Conservation (phyloP, 345 rosid species). For the Syzygium aromaticum region DNA sequence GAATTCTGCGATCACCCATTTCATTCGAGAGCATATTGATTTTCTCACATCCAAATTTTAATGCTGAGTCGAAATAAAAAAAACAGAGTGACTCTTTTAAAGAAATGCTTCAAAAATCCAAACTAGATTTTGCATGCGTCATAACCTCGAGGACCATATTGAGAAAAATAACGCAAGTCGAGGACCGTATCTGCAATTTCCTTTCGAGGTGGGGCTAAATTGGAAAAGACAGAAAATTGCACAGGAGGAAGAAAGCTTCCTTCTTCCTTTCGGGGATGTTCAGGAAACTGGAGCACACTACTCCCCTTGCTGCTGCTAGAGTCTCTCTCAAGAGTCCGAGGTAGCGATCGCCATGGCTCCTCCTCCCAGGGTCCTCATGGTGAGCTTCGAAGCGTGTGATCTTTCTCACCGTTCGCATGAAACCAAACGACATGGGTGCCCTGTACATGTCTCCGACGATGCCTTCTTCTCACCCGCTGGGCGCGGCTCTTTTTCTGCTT, state of each 20-base stretch:
- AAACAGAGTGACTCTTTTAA: not conserved
- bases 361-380: constrained; percentile 6
- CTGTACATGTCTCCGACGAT: not conserved
- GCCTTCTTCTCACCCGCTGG: not conserved
- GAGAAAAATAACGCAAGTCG: not conserved
- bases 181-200: not conserved
- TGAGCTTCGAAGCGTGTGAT: not conserved
- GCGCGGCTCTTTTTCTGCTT: not conserved
- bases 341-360: constrained; percentile 1
- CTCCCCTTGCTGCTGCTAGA: not conserved
- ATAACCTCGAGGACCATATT: not conserved
- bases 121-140: not conserved
- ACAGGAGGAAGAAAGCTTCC: not conserved
- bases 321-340: not conserved
- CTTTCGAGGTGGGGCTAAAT: not conserved
- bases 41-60: not conserved
- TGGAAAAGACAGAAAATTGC: not conserved
- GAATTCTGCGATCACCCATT: not conserved
- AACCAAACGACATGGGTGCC: not conserved
- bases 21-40: not conserved
- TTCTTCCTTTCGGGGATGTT: not conserved
- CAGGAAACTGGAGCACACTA: not conserved
- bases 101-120: not conserved
- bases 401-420: not conserved
- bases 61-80: not conserved